Conservation (phyloP, 2,329 filamentous ascomycete genomes). For the Calonectria pseudoreteaudii region DNA sequence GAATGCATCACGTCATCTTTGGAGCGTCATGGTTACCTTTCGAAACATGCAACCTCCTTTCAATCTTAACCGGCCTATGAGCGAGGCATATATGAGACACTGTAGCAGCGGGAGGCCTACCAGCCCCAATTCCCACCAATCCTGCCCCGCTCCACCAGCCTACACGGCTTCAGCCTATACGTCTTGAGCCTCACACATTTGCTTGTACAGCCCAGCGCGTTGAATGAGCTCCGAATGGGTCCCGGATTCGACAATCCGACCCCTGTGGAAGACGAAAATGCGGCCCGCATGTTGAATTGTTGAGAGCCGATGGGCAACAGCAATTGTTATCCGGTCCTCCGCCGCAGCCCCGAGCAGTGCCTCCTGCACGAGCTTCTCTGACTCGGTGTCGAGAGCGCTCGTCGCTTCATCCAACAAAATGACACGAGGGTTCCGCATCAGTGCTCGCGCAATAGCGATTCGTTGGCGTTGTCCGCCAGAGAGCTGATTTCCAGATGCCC, state of each 20-base stretch:
- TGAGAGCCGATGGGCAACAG: conserved; percentile 24
- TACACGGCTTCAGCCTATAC: not conserved
- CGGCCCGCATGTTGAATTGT: conserved; percentile 16
- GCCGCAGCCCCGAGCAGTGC: conserved; percentile 18
- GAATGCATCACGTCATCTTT: not conserved
- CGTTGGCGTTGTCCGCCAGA: conserved; percentile 20
- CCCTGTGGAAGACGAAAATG: conserved; percentile 13
- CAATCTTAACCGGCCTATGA: not conserved
- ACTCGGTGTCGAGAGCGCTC: conserved; percentile 18
- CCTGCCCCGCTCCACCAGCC: not conserved
- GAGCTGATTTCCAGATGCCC: conserved; percentile 15
- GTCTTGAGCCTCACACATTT: conserved; percentile 20
- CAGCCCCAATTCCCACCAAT: not conserved
- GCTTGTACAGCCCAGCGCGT: not conserved
- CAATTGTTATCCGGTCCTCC: conserved; percentile 12
- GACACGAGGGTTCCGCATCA: conserved; percentile 16
- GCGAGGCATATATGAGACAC: not conserved
- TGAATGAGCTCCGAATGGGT: conserved; percentile 14
- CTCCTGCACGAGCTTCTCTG: conserved; percentile 12
- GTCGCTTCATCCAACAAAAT: conserved; percentile 20
- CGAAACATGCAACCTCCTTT: not conserved
- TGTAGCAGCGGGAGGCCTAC: not conserved
- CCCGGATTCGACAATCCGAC: conserved; percentile 16
- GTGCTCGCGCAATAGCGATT: not conserved
- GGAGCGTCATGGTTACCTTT: not conserved